Conservation (phyloP, 257 asterid species). For the Penstemon newberryi region DNA sequence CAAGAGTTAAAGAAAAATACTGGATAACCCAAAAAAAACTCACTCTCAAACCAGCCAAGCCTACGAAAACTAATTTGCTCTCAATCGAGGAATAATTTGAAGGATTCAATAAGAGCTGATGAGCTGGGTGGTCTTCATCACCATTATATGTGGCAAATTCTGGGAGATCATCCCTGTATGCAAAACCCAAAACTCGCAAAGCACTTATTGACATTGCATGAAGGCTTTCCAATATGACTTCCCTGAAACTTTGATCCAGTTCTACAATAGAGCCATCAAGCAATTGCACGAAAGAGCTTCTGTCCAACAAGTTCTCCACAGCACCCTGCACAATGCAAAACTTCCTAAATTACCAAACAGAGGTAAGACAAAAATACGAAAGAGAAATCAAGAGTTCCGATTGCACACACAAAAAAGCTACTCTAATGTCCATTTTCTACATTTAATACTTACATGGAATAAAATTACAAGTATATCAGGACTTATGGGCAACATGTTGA, state of each 20-base stretch:
- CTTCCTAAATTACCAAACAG: conserved; percentile 9
- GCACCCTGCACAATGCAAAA: conserved; percentile 70
- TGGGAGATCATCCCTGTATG: conserved; percentile 71
- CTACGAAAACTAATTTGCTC: conserved; percentile 81
- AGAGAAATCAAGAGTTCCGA: not conserved
- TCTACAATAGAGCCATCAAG: conserved; percentile 71
- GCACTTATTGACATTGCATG: conserved; percentile 81
- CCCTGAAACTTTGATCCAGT: conserved; percentile 55
- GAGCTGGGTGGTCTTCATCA: conserved; percentile 96
- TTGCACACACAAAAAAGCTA: not conserved
- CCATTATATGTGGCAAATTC: conserved; percentile 80
- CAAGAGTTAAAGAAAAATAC: not conserved
- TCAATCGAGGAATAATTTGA: conserved; percentile 82
- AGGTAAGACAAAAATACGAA: conserved; percentile 1
- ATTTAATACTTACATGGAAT: not conserved
- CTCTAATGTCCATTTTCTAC: not conserved
- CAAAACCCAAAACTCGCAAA: conserved; percentile 90
- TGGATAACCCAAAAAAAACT: conserved; percentile 32
- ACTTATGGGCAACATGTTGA: not conserved
- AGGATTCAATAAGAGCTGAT: conserved; percentile 78
- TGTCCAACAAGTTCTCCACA: conserved; percentile 83
- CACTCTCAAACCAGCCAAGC: conserved; percentile 93
- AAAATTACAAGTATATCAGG: conserved; percentile 15
- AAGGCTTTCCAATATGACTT: conserved; percentile 63
- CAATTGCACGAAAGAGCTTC: conserved; percentile 84